Conservation (phyloP, 2,329 filamentous ascomycete genomes). For the Ilyonectria sp. region DNA sequence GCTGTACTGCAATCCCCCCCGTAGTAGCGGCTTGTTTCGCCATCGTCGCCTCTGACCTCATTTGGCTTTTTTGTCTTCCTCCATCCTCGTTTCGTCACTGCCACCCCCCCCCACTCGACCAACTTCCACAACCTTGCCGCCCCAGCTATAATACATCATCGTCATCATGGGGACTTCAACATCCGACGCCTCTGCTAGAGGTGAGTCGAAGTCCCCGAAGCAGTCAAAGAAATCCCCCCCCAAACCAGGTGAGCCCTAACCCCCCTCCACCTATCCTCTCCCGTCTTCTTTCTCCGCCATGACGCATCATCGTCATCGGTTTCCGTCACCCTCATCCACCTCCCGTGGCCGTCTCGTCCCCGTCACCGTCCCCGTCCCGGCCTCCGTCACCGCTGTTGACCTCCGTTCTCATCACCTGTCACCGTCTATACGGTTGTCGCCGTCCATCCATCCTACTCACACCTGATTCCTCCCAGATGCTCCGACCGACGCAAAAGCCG, state of each 20-base stretch:
- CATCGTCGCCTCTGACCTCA: constrained; percentile 58
- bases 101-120: constrained; percentile 50
- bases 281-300: constrained; percentile 34
- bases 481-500: constrained; percentile 63
- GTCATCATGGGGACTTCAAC: constrained; percentile 66
- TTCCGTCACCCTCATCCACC: constrained; percentile 40
- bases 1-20: constrained; percentile 37
- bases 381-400: constrained; percentile 16
- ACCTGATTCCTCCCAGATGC: constrained; percentile 53
- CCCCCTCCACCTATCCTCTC: constrained; percentile 26
- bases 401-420: constrained; percentile 38
- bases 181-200: constrained; percentile 56
- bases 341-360: constrained; percentile 27
- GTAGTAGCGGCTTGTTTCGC: constrained; percentile 39
- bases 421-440: constrained; percentile 27
- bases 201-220: constrained; percentile 66
- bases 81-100: constrained; percentile 44
- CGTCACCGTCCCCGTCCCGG: constrained; percentile 14
- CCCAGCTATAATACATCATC: constrained; percentile 61
- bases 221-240: constrained; percentile 59
- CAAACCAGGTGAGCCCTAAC: constrained; percentile 58
- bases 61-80: constrained; percentile 52
- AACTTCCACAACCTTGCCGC: constrained; percentile 47
- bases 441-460: constrained; percentile 41
- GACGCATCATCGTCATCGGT: constrained; percentile 46